Evolutionary conservation across 1,284 basidiomycete genomes (phyloP).

Genomic region (Ceratobasidium sp.): DNA sequence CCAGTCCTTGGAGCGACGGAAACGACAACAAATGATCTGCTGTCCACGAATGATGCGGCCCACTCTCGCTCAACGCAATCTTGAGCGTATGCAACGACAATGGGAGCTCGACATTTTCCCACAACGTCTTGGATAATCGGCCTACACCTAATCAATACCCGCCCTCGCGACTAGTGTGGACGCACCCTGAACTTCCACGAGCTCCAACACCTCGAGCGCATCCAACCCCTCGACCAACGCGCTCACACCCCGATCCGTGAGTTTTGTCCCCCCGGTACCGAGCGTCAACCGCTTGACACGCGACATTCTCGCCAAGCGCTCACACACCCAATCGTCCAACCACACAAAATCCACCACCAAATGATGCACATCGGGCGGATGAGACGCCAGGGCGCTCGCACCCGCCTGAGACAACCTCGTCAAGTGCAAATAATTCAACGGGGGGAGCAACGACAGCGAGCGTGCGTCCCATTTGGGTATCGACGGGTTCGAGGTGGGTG

Average conservation of each 20-base stretch:
- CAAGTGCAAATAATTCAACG: constrained; percentile 47
- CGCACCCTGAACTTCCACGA: constrained; percentile 53
- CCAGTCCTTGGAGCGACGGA: constrained; percentile 46
- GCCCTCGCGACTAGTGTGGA: not conserved
- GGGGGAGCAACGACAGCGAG: constrained; percentile 49
- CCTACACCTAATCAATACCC: constrained; percentile 43
- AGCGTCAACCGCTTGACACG: constrained; percentile 47
- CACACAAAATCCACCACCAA: constrained; percentile 51
- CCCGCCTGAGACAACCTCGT: constrained; percentile 51
- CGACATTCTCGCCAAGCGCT: constrained; percentile 47
- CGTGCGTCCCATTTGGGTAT: constrained; percentile 49
- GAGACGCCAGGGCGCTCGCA: constrained; percentile 47
- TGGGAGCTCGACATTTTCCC: constrained; percentile 49
- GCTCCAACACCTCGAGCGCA: constrained; percentile 47
- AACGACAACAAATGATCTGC: constrained; percentile 52
- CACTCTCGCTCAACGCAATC: constrained; percentile 48
- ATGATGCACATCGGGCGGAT: constrained; percentile 46
- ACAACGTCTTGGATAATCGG: constrained; percentile 50
- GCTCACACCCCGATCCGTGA: constrained; percentile 50
- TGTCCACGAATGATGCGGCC: constrained; percentile 52
- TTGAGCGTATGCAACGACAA: constrained; percentile 45
- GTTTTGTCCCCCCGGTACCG: constrained; percentile 51
- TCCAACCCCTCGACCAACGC: constrained; percentile 50
- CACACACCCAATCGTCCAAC: constrained; percentile 52
- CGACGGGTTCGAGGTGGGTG: constrained; percentile 39